Percentiles rank a stretch among this genome's conserved stretches.
These are phyloP conservation scores for Eucalyptus regnans DNA, from an alignment of 345 rosid species.

Conservation along the genomic window DNA sequence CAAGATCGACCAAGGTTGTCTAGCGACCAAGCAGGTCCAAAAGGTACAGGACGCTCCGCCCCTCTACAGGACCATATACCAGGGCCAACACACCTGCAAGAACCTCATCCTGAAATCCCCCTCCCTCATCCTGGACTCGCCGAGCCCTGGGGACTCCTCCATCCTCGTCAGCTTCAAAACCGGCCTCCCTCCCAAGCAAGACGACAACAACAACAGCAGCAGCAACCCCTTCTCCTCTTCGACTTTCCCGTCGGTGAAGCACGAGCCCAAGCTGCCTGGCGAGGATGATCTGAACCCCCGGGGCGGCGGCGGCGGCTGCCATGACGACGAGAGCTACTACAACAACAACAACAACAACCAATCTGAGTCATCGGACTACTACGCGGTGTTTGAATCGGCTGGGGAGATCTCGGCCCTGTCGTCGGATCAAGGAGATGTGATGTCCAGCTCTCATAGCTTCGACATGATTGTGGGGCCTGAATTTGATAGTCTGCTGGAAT, in stretches of 20 bases:
- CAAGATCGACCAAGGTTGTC: constrained; percentile 33
- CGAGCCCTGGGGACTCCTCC: not conserved
- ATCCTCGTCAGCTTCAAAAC: constrained; percentile 19
- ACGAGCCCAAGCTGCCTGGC: not conserved
- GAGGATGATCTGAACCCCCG: not conserved
- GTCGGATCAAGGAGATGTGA: not conserved
- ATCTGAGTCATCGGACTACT: not conserved
- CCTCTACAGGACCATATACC: constrained; percentile 26
- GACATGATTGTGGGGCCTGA: not conserved
- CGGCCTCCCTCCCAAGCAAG: not conserved
- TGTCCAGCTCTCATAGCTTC: not conserved
- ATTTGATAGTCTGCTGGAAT: not conserved
- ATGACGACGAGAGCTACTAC: not conserved
- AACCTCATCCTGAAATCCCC: not conserved
- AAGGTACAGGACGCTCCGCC: constrained; percentile 19
- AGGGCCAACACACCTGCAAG: constrained; percentile 31
- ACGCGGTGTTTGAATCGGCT: not conserved
- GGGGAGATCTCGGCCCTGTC: not conserved
- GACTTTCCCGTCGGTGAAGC: not conserved
- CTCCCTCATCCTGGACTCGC: not conserved
- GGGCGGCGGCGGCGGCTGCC: not conserved
- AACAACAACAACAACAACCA: not conserved
- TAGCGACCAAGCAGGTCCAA: constrained; percentile 47
- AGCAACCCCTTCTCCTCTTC: not conserved
- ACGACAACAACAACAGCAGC: not conserved